Evolutionary conservation across 495 filamentous ascomycete genomes (phyloP).

Genomic region (Pyrenula massariospora): DNA sequence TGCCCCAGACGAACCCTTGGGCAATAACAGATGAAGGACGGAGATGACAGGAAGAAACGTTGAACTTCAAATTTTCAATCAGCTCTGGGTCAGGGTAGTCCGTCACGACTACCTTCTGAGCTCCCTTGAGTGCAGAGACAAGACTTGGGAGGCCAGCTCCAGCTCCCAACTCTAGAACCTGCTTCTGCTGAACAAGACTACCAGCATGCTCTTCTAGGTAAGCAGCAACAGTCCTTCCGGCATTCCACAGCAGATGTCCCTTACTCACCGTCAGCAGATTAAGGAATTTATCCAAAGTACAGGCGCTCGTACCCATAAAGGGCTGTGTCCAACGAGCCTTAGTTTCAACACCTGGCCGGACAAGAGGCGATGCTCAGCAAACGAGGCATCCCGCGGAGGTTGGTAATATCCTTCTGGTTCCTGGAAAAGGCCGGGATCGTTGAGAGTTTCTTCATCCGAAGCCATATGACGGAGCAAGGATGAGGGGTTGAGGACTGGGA

Average conservation of each 20-base stretch:
- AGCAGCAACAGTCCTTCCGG: slow-evolving; percentile 56
- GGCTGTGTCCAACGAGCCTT: slow-evolving; percentile 79
- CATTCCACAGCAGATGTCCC: slow-evolving; percentile 91
- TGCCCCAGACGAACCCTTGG: slow-evolving; percentile 76
- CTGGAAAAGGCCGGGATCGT: slow-evolving; percentile 50
- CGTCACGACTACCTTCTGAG: slow-evolving; percentile 62
- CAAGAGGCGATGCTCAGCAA: slow-evolving; percentile 54
- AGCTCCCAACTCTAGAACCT: slow-evolving; percentile 81
- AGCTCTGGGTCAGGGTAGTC: slow-evolving; percentile 82
- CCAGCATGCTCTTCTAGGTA: slow-evolving; percentile 60
- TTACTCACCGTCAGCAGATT: slow-evolving; percentile 12
- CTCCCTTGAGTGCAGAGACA: slow-evolving; percentile 60
- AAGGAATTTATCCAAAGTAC: slow-evolving; percentile 1
- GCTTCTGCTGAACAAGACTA: slow-evolving; percentile 42
- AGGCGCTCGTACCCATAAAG: slow-evolving; percentile 59
- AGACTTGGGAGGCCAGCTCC: slow-evolving; percentile 79
- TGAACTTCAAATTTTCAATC: slow-evolving; percentile 60
- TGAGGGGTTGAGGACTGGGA: background rate
- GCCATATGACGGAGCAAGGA: slow-evolving; percentile 1
- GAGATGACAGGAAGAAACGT: slow-evolving; percentile 41
- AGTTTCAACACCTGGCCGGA: slow-evolving; percentile 56
- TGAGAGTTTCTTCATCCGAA: slow-evolving; percentile 28
- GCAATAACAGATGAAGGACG: slow-evolving; percentile 24
- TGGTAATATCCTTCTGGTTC: slow-evolving; percentile 72
- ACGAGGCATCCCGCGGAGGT: slow-evolving; percentile 56